phyloP scores from a whole-genome alignment of 805 yeast species.

The Teunomyces tritomae region DNA sequence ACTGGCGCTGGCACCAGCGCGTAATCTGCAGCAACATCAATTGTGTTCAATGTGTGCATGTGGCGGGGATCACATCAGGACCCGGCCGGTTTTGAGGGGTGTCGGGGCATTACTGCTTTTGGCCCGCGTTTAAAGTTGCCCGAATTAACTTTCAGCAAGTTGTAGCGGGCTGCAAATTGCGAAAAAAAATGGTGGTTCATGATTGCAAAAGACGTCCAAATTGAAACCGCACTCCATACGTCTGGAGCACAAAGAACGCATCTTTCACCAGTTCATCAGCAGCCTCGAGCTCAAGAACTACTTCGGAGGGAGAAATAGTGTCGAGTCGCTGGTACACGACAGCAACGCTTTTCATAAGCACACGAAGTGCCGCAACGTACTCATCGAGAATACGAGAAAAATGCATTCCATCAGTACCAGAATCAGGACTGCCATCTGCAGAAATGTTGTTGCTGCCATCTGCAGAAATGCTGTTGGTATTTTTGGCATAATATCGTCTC shows the following conservation, averaged over 20 bases:
- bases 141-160: neutral
- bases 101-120: neutral
- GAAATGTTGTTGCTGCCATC: too few species aligned
- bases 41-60: too few species aligned
- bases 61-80: too few species aligned
- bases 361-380: neutral
- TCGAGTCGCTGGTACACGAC: conserved; percentile 1
- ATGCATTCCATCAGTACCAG: neutral
- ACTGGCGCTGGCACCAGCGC: too few species aligned
- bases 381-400: neutral
- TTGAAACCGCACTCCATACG: neutral
- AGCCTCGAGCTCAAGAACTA: neutral
- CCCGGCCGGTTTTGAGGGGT: neutral
- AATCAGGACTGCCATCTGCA: too few species aligned
- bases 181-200: neutral
- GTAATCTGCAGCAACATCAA: too few species aligned
- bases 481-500: neutral
- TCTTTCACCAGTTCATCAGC: neutral
- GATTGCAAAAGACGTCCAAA: neutral
- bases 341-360: neutral
- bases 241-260: neutral
- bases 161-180: conserved; percentile 2
- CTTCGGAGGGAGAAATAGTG: neutral
- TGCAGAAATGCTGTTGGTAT: neutral
- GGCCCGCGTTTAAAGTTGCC: neutral